Evolutionary conservation across 2,329 filamentous ascomycete species (phyloP).

Genomic region (Aspergillus amoenus): DNA sequence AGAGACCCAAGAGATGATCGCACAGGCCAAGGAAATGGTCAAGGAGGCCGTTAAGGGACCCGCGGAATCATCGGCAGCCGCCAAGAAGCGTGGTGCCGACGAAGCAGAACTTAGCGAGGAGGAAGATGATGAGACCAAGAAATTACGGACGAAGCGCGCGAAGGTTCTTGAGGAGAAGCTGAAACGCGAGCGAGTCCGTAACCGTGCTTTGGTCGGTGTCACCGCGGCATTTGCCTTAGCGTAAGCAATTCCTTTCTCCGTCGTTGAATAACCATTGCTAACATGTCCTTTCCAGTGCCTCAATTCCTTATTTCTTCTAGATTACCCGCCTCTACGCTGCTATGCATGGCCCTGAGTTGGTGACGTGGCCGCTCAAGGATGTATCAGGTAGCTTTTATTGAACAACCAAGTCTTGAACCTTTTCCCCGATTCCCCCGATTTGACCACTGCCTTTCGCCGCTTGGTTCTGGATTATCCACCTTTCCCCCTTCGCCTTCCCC

Average conservation of each 20-base stretch:
- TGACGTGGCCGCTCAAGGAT: neutral
- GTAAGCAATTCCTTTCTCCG: conserved; percentile 59
- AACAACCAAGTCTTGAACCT: neutral
- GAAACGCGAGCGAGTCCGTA: conserved; percentile 82
- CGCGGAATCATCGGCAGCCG: conserved; percentile 30
- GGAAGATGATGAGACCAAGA: conserved; percentile 41
- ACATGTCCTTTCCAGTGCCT: conserved; percentile 34
- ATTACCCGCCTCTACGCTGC: conserved; percentile 1
- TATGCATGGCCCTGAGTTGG: neutral
- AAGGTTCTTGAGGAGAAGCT: conserved; percentile 70
- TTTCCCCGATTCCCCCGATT: neutral
- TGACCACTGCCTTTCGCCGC: neutral
- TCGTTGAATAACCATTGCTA: conserved; percentile 14
- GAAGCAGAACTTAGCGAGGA: conserved; percentile 61
- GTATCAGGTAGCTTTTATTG: neutral
- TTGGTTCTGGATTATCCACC: conserved; percentile 7
- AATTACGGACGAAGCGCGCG: conserved; percentile 68
- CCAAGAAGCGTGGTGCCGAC: conserved; percentile 71
- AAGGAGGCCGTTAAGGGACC: conserved; percentile 60
- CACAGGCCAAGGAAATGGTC: conserved; percentile 85
- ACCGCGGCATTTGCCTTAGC: conserved; percentile 84
- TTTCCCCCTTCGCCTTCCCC: conserved; percentile 5
- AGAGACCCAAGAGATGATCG: conserved; percentile 79
- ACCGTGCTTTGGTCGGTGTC: conserved; percentile 80
- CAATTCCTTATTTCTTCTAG: conserved; percentile 50